These are phyloP conservation scores for Phaseolus lunatus DNA, from an alignment of 306 rosid species.

Conservation along the genomic window DNA sequence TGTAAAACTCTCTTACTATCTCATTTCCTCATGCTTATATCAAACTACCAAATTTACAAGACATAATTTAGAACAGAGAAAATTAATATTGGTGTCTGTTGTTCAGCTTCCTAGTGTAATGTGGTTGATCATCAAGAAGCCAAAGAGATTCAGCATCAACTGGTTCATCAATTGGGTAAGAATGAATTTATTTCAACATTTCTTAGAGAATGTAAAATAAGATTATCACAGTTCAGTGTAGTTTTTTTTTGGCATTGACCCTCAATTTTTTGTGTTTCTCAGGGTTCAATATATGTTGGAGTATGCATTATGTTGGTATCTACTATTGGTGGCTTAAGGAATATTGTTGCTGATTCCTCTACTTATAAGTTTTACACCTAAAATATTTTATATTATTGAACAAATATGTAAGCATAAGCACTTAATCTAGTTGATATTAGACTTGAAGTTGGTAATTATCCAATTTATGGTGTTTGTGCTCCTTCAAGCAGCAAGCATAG, in stretches of 20 bases:
- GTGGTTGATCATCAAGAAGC: constrained; percentile 92
- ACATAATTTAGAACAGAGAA: constrained; percentile 2
- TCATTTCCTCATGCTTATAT: constrained; percentile 1
- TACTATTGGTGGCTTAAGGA: constrained; percentile 89
- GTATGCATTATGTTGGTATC: constrained; percentile 90
- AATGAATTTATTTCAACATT: constrained; percentile 7
- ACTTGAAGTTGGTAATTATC: neutral
- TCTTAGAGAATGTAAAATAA: neutral
- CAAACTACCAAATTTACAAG: constrained; percentile 17
- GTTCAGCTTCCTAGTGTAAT: constrained; percentile 88
- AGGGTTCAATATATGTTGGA: constrained; percentile 76
- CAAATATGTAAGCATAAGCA: neutral
- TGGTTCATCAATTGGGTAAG: constrained; percentile 97
- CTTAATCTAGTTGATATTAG: constrained; percentile 1
- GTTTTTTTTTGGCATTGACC: constrained; percentile 23
- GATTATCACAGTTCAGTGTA: neutral
- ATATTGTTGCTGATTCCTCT: constrained; percentile 80
- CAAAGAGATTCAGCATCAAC: constrained; percentile 72
- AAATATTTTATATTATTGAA: constrained; percentile 22
- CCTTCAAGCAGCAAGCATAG: neutral
- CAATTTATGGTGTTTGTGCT: neutral
- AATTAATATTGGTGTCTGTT: constrained; percentile 19
- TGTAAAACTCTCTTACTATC: constrained; percentile 52
- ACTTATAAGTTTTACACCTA: constrained; percentile 82
- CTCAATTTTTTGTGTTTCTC: constrained; percentile 35